These are phyloP conservation scores for Selaginella tamariscina DNA, from an alignment of 75 land plant genomes.

Conservation along the genomic window DNA sequence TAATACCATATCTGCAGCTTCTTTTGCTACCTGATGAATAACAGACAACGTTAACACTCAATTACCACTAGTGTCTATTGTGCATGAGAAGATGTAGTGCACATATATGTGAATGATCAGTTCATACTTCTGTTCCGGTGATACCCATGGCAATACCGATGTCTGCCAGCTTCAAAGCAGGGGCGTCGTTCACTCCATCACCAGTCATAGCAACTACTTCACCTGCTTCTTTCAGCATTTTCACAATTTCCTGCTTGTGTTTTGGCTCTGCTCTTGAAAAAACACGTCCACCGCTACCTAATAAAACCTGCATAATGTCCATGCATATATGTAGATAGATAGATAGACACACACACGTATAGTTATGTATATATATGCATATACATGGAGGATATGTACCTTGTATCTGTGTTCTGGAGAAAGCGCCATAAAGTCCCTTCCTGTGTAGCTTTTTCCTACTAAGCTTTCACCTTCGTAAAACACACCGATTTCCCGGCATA, in stretches of 20 bases:
- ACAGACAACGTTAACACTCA: background rate
- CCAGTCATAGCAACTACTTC: slow-evolving; percentile 13
- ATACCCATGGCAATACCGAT: slow-evolving; percentile 12
- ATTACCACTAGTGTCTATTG: background rate
- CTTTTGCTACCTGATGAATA: slow-evolving; percentile 3
- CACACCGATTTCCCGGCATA: slow-evolving; percentile 64
- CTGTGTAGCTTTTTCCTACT: slow-evolving; percentile 51
- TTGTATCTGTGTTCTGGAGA: slow-evolving; percentile 30
- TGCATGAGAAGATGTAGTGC: background rate
- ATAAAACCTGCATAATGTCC: too few relatives aligned
- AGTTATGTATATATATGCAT: too few relatives aligned
- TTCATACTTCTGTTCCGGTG: slow-evolving; percentile 3
- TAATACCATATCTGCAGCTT: slow-evolving; percentile 9
- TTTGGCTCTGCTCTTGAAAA: slow-evolving; percentile 5
- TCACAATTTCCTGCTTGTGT: slow-evolving; percentile 7
- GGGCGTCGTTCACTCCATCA: slow-evolving; percentile 10
- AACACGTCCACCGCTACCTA: background rate
- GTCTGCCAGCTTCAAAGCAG: slow-evolving; percentile 10
- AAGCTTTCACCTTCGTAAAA: slow-evolving; percentile 45
- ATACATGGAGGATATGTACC: too few relatives aligned
- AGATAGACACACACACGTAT: too few relatives aligned
- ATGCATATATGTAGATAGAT: too few relatives aligned
- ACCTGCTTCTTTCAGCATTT: slow-evolving; percentile 10
- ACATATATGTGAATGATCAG: background rate
- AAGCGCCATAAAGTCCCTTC: slow-evolving; percentile 64